phyloP scores from a whole-genome alignment of 2,329 filamentous ascomycete genomes.

The Arthrobotrys iridis region DNA sequence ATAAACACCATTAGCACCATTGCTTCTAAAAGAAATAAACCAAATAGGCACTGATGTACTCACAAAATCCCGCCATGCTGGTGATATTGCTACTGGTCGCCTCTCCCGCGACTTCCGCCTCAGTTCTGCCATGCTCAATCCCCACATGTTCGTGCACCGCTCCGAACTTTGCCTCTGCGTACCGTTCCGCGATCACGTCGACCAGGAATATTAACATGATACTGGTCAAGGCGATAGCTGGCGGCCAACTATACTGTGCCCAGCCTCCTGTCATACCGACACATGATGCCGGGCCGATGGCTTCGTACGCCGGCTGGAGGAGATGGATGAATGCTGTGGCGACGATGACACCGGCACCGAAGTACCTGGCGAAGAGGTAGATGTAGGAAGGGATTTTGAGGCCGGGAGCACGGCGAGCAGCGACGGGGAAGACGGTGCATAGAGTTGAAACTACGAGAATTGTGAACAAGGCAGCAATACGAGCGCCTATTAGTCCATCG shows the following conservation, averaged over 20 bases:
- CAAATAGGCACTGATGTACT: constrained; percentile 6
- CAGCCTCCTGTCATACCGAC: constrained; percentile 66
- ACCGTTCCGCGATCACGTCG: constrained; percentile 66
- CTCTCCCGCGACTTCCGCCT: constrained; percentile 27
- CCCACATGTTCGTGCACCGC: constrained; percentile 58
- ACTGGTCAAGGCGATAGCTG: constrained; percentile 66
- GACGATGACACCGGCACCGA: constrained; percentile 77
- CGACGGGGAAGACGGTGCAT: constrained; percentile 67
- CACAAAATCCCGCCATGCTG: constrained; percentile 48
- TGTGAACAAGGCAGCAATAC: constrained; percentile 42
- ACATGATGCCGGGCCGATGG: constrained; percentile 62
- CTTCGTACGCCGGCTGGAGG: constrained; percentile 73
- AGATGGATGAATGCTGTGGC: constrained; percentile 77
- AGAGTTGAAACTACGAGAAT: constrained; percentile 34
- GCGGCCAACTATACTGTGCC: constrained; percentile 67
- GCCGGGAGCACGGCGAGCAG: constrained; percentile 70
- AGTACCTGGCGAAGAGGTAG: constrained; percentile 76
- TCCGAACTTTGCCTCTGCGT: constrained; percentile 65
- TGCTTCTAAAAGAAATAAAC: neutral
- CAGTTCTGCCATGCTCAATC: constrained; percentile 15
- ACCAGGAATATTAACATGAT: constrained; percentile 66
- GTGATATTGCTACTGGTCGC: constrained; percentile 43
- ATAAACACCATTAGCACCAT: neutral
- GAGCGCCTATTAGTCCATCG: constrained; percentile 11
- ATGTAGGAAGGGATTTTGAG: constrained; percentile 70